A percentile compares a stretch with the other conserved stretches of the same genome.
Conservation (phyloP, 148 eudicot species). For the Rheum nobile region DNA sequence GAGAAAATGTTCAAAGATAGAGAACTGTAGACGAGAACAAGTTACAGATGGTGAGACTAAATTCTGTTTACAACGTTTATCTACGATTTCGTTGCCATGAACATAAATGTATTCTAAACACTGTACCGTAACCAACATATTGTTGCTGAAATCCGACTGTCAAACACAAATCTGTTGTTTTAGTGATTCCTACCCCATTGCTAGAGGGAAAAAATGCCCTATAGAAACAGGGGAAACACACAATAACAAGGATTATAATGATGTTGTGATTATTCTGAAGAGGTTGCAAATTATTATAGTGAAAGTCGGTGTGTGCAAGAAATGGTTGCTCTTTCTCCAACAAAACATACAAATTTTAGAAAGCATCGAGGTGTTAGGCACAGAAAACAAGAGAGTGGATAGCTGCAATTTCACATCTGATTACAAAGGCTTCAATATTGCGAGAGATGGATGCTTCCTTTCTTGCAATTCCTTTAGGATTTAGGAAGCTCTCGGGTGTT, state of each 20-base stretch:
- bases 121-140: neutral
- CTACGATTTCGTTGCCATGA: too few species aligned
- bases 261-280: neutral
- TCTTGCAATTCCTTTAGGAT: neutral
- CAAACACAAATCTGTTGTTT: neutral
- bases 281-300: too few species aligned
- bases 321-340: neutral
- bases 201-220: neutral
- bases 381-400: constrained; percentile 22
- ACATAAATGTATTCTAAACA: too few species aligned
- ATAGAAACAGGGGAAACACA: neutral
- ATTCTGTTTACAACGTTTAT: too few species aligned
- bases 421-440: too few species aligned
- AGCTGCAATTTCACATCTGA: neutral
- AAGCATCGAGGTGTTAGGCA: constrained; percentile 14
- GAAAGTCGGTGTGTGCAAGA: neutral
- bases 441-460: too few species aligned
- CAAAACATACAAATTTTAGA: neutral
- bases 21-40: too few species aligned
- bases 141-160: neutral
- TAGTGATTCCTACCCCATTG: too few species aligned
- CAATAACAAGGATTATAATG: neutral
- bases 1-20: too few species aligned
- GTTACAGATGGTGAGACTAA: too few species aligned
- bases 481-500: constrained; percentile 12